Percentiles rank a stretch among this genome's conserved stretches.
Evolutionary conservation across 441 rosid species (phyloP).

Genomic region (Populus hybrid): DNA sequence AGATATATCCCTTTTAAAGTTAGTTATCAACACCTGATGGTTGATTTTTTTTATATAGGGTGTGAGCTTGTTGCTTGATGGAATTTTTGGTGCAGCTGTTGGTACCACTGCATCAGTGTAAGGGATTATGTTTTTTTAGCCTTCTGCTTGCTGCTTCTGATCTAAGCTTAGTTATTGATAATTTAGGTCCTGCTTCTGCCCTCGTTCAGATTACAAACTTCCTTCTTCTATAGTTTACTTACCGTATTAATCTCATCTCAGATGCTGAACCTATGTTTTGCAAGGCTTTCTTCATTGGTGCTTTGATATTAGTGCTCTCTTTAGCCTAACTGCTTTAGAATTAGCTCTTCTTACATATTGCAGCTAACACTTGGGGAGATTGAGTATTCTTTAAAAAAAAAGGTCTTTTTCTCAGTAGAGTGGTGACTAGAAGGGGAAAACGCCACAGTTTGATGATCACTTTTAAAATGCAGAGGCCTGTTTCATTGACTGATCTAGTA

Average conservation of each 20-base stretch:
- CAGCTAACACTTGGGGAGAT: neutral
- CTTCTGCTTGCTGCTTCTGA: too few species aligned
- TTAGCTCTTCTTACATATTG: neutral
- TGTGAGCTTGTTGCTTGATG: slow-evolving; percentile 72
- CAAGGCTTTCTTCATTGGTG: neutral
- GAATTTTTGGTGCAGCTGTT: slow-evolving; percentile 76
- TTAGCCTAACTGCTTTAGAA: neutral
- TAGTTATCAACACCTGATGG: neutral
- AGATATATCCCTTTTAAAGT: neutral
- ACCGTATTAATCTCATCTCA: neutral
- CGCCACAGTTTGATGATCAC: neutral
- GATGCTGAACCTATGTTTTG: neutral
- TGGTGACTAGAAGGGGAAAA: neutral
- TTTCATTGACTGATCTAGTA: slow-evolving; percentile 14
- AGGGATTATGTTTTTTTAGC: slow-evolving; percentile 20
- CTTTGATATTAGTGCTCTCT: neutral
- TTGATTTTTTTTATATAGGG: slow-evolving; percentile 48
- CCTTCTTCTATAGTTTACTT: neutral
- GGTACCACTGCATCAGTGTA: slow-evolving; percentile 96
- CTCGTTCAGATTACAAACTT: neutral
- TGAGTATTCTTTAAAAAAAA: too few species aligned
- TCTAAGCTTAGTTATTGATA: too few species aligned
- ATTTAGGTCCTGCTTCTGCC: neutral
- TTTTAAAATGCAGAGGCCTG: neutral
- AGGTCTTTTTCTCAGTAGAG: neutral